phyloP scores from a whole-genome alignment of 1,139 yeast species.

The Casaregolazyma lundiana region DNA sequence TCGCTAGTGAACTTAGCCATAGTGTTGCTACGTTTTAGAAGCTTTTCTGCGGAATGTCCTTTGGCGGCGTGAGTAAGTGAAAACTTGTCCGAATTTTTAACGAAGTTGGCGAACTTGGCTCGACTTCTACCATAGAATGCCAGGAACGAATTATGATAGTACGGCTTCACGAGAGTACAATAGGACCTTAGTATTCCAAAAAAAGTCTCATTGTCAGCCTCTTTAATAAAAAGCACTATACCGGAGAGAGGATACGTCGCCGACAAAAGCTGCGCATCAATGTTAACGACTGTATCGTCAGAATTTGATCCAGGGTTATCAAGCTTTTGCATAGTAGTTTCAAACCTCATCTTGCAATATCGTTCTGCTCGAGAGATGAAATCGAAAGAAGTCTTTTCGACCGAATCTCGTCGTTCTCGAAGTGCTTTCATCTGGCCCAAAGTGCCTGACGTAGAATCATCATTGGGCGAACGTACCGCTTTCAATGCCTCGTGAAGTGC shows the following conservation, averaged over 20 bases:
- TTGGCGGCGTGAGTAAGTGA: constrained; percentile 17
- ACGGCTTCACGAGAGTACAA: constrained; percentile 24
- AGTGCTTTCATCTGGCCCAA: constrained; percentile 71
- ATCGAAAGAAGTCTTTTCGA: constrained; percentile 51
- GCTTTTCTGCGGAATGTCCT: constrained; percentile 14
- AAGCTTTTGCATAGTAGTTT: constrained; percentile 24
- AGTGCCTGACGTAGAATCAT: constrained; percentile 38
- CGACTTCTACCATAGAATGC: constrained; percentile 33
- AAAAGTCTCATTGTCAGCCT: constrained; percentile 41
- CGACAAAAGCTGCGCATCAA: constrained; percentile 20
- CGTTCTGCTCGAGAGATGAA: constrained; percentile 49
- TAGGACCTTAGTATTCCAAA: constrained; percentile 36
- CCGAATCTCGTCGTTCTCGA: constrained; percentile 58
- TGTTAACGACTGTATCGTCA: constrained; percentile 20
- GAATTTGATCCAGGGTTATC: constrained; percentile 14
- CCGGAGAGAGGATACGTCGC: constrained; percentile 53
- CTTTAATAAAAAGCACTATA: constrained; percentile 60
- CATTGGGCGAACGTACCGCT: constrained; percentile 23
- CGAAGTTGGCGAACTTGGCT: constrained; percentile 13
- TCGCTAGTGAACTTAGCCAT: constrained; percentile 24
- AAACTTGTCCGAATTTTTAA: constrained; percentile 22
- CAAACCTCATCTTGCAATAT: constrained; percentile 45
- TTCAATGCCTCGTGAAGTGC: constrained; percentile 57
- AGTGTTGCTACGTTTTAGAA: constrained; percentile 31
- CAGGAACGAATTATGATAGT: constrained; percentile 28